Percentiles rank a stretch among this genome's conserved stretches.
Conservation (phyloP, 345 rosid genomes). For the Eucalyptus coolabah region DNA sequence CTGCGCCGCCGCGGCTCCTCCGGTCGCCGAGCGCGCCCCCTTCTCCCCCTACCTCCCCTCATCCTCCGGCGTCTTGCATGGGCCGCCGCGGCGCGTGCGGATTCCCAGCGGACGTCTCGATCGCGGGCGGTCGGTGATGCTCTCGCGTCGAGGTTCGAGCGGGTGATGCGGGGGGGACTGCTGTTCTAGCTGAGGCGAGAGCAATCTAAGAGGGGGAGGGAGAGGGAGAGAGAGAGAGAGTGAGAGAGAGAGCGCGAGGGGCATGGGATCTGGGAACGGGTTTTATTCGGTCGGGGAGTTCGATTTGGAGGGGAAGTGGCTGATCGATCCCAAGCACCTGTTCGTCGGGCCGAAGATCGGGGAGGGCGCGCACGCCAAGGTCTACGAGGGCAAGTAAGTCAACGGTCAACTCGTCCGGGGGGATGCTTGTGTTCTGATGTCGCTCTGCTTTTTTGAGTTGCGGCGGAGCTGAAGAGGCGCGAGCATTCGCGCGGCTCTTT, state of each 20-base stretch:
- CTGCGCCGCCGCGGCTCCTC: neutral
- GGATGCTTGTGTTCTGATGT: neutral
- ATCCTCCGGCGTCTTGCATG: neutral
- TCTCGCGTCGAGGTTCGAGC: neutral
- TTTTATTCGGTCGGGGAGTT: constrained; percentile 47
- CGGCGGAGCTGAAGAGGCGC: neutral
- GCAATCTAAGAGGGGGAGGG: neutral
- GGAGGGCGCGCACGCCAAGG: constrained; percentile 99
- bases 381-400: constrained; percentile 96
- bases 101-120: neutral
- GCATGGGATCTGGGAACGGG: constrained; percentile 80
- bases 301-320: constrained; percentile 74
- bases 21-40: neutral
- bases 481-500: neutral
- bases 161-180: neutral
- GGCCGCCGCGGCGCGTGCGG: neutral
- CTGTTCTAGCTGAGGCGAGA: neutral
- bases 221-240: neutral
- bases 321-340: constrained; percentile 82
- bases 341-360: constrained; percentile 98
- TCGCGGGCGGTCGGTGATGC: neutral
- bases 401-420: neutral
- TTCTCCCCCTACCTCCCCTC: no score
- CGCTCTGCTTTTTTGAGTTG: neutral
- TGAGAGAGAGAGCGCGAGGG: neutral